These are phyloP conservation scores for Logfia minima DNA, from an alignment of 129 eudicot species.

Conservation along the genomic window DNA sequence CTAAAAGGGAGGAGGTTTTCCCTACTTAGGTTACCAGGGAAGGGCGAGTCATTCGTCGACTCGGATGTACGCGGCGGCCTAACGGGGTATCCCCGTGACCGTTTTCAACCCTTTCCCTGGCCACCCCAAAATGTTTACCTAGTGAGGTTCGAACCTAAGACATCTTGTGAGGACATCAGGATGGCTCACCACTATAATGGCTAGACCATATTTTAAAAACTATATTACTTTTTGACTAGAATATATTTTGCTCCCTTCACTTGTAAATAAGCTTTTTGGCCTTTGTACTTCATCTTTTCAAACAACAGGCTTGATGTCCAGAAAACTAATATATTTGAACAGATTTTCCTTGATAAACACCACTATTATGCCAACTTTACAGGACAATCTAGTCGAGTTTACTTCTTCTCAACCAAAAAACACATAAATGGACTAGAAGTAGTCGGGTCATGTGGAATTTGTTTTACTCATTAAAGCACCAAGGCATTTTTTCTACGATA, in stretches of 20 bases:
- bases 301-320: constrained; percentile 7
- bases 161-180: no score
- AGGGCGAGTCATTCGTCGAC: neutral
- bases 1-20: no score
- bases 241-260: neutral
- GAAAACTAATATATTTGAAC: neutral
- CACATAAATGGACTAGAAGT: neutral
- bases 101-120: no score
- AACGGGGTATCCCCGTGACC: no score
- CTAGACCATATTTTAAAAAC: neutral
- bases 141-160: no score
- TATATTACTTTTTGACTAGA: neutral
- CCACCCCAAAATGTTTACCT: no score
- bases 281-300: neutral
- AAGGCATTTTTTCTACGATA: neutral
- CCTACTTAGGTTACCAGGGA: neutral
- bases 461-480: no score
- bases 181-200: neutral
- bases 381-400: neutral
- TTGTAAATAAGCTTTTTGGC: neutral
- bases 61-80: no score
- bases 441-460: no score
- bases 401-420: neutral
- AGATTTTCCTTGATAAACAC: neutral
- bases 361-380: neutral